Conservation (phyloP, 2,329 filamentous ascomycete species). For the Talaromyces sp. region DNA sequence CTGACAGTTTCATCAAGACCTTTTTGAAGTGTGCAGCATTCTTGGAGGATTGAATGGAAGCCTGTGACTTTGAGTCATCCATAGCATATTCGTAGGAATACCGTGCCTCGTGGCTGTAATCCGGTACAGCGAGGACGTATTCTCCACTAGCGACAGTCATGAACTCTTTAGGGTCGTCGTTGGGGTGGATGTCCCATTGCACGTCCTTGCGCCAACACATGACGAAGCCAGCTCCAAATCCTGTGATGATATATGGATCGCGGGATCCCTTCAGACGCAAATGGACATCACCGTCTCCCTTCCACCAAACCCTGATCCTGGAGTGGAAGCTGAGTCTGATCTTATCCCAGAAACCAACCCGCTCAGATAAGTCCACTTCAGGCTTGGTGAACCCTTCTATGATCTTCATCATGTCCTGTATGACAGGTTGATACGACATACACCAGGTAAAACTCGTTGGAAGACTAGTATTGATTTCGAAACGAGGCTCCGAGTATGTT, state of each 20-base stretch:
- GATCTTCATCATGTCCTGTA: constrained; percentile 99
- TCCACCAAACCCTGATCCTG: constrained; percentile 82
- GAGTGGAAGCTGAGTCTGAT: constrained; percentile 93
- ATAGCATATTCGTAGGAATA: constrained; percentile 48
- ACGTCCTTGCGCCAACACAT: constrained; percentile 99
- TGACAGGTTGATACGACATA: constrained; percentile 92
- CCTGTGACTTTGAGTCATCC: constrained; percentile 52
- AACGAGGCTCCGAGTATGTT: constrained; percentile 85
- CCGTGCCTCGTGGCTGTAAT: constrained; percentile 83
- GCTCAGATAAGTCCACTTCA: constrained; percentile 86
- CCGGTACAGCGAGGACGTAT: constrained; percentile 89
- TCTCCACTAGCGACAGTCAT: constrained; percentile 95
- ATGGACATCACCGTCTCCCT: constrained; percentile 92
- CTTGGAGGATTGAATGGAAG: constrained; percentile 61
- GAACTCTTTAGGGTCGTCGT: constrained; percentile 84
- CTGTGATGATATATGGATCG: constrained; percentile 89
- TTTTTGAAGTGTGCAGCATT: constrained; percentile 90
- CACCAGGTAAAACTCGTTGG: constrained; percentile 96
- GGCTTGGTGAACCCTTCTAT: constrained; percentile 97
- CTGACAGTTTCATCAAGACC: constrained; percentile 96
- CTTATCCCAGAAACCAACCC: constrained; percentile 98
- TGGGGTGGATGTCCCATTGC: constrained; percentile 75
- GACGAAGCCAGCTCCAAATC: constrained; percentile 87
- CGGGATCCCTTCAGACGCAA: constrained; percentile 84
- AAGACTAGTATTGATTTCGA: constrained; percentile 89